Evolutionary conservation across 768 basidiomycete species (phyloP), one percentile per base, ranked within the genome.

Genomic region (Udeniomyces megalosporus): DNA sequence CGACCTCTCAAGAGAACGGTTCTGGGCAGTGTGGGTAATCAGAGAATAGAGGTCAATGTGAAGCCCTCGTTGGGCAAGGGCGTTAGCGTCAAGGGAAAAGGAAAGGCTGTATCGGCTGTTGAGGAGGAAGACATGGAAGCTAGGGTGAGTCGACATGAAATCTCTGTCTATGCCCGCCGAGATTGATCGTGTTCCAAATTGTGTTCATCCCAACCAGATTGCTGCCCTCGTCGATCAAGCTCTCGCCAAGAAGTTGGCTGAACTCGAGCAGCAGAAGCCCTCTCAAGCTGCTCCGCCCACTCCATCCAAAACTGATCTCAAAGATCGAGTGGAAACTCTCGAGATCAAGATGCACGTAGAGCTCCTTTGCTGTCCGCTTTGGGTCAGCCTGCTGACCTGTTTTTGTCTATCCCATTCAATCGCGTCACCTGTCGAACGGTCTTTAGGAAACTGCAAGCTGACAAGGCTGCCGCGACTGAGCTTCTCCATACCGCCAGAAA

Each of bases 401-500:
- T 45, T 29, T 29, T n/a, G 35, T 42, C 42, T 10, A 22, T 15
- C 51, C 47, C 26, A n/a, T 28, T 26, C 14, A 20, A 17, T 22
- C n/a, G 20, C 31, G n/a, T 53, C 53, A 20, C 7, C 46, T 29
- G 24, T 20, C 12, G 22, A n/a, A n/a, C n/a, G n/a, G n/a, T n/a
- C n/a, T n/a, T n/a, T 34, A 62, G 61, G 7, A 47, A 63, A 22
- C 53, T 46, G 26, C 35, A 55, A 22, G 48, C 32, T 20, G 62
- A 57, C n/a, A 57, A 52, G 49, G 35, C 55, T n/a, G 47, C 55
- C 4, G 62, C 62, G 4, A 55, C 47, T 28, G 62, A 63, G 17
- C 46, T 58, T 29, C 55, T 63, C 28, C 42, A 63, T 28, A 24
- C 55, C 14, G 62, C 62, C 17, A 34, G 62, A 20, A 42, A 49